Base-by-base conservation (phyloP, 768 basidiomycete genomes). In the Russula sp. region DNA sequence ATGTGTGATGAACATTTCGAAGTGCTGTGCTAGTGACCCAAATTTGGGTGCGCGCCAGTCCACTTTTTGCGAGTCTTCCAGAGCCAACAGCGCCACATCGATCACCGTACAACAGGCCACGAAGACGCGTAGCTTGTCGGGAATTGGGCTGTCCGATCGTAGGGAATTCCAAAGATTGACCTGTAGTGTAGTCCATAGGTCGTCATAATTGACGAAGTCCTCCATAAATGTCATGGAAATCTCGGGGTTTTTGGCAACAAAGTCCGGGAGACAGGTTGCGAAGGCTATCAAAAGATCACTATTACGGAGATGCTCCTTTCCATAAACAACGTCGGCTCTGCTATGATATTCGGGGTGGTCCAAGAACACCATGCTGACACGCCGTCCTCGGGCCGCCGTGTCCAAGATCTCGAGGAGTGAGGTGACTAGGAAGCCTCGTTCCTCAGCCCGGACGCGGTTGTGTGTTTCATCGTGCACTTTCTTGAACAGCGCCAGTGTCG, bases 41-140 rank as follows among this genome's bases (percentile, higher is more conserved):
- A 58, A 59, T 49, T 63, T 57, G 18, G 62, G 62, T 34, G 27
- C 47, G 1, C 52, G 37, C 62, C 62, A 63, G 62, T 54, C 49
- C n/a, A 55, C 31, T 3, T 13, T 53, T 32, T 10, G n/a, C 16
- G 62, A 63, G 20, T n/a, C n/a, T 48, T 58, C 47, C 2, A 63
- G 52, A 10, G 31, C 10, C 5, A 40, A 34, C 7, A 63, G 18
- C 4, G 32, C 47, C 1, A 35, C 40, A 35, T 63, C 62, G 45
- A 63, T 31, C 11, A 63, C 57, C 14, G 11, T 51, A 44, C 32
- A 40, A 37, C 57, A 63, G 1, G 52, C 44, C 31, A 37, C 57
- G 32, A 63, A 59, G 6, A 42, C 18, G 27, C 47, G 57, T 32
- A 59, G 35, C 20, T 59, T 59, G 37, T 55, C 20, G 3, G 35